phyloP scores from a whole-genome alignment of 2,329 filamentous ascomycete species.

The Xylaria sp. region DNA sequence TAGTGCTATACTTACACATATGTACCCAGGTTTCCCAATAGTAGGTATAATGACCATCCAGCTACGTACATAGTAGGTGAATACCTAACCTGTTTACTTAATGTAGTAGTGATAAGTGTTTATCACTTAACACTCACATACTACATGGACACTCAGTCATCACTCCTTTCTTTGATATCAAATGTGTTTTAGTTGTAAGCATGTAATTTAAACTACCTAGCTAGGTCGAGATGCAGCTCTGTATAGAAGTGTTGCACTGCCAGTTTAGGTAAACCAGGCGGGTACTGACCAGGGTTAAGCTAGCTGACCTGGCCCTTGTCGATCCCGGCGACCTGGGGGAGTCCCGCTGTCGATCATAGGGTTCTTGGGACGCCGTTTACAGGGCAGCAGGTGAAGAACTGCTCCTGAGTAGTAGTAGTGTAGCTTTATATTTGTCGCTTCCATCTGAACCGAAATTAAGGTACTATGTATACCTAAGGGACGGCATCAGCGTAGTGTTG shows the following conservation, averaged over 20 bases:
- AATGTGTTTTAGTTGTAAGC: too few species aligned
- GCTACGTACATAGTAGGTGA: too few species aligned
- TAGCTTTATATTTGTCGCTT: background rate
- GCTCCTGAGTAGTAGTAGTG: background rate
- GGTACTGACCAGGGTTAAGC: background rate
- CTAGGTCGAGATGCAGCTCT: background rate
- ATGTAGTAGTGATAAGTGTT: too few species aligned
- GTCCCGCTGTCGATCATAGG: slow-evolving; percentile 19
- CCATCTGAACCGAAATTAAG: slow-evolving; percentile 4
- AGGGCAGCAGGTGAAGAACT: slow-evolving; percentile 6
- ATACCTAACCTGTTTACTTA: too few species aligned
- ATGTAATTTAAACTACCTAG: too few species aligned
- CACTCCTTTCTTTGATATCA: too few species aligned
- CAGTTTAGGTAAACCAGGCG: background rate
- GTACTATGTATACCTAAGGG: background rate
- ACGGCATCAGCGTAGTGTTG: background rate
- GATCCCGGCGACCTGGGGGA: slow-evolving; percentile 18
- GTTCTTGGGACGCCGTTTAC: slow-evolving; percentile 14
- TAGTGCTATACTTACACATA: too few species aligned
- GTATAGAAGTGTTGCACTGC: background rate
- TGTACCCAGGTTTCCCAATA: too few species aligned
- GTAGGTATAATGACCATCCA: too few species aligned
- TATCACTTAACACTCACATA: too few species aligned
- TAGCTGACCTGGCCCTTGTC: background rate
- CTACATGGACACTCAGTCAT: too few species aligned